A percentile compares a stretch with the other conserved stretches of the same genome.
Conservation (phyloP, 345 rosid species). For the Euphorbia pulcherrima region DNA sequence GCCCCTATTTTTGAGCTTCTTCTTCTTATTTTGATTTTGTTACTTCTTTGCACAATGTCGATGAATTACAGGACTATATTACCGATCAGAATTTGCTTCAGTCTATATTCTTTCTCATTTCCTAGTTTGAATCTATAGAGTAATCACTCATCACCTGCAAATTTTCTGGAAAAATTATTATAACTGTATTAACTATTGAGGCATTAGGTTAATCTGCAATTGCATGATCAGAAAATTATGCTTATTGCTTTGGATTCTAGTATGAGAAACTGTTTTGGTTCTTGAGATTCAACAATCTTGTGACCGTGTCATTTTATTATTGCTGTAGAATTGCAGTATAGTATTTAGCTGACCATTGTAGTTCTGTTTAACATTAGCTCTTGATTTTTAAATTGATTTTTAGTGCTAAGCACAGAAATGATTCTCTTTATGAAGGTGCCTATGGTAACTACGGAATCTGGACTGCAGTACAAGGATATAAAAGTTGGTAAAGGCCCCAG, state of each 20-base stretch:
- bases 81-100: neutral
- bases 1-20: constrained; percentile 16
- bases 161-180: neutral
- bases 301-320: neutral
- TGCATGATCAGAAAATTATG: neutral
- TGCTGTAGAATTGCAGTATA: neutral
- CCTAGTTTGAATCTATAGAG: neutral
- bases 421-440: constrained; percentile 54
- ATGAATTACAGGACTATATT: neutral
- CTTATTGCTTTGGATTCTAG: neutral
- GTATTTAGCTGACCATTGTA: neutral
- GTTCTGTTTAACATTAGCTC: neutral
- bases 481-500: constrained; percentile 78
- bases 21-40: neutral
- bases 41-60: neutral
- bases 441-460: constrained; percentile 82
- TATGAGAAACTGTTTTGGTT: neutral
- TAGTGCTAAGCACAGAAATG: constrained; percentile 10
- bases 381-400: neutral
- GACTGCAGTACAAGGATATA: constrained; percentile 87
- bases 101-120: neutral
- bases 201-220: neutral
- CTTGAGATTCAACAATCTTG: neutral
- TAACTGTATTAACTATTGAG: neutral
- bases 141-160: neutral